A percentile compares a stretch with the other conserved stretches of the same genome.
Evolutionary conservation across 495 filamentous ascomycete genomes (phyloP).

Genomic region (Monascus purpureus): DNA sequence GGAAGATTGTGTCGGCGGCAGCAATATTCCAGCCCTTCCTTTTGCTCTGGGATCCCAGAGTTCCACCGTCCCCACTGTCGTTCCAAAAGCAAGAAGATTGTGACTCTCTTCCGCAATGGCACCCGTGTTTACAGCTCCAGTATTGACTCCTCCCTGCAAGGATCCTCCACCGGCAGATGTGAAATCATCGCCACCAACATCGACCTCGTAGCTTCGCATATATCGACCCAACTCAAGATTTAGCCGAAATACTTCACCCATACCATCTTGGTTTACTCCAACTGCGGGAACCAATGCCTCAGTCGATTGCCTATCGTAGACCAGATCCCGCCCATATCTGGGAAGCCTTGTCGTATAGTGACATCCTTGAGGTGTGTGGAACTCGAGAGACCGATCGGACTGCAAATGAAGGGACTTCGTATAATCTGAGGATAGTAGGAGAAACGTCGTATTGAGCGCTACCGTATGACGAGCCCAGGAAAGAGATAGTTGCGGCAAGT

Average conservation of each 20-base stretch:
- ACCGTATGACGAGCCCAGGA: conserved; percentile 88
- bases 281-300: conserved; percentile 82
- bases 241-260: conserved; percentile 82
- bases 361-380: conserved; percentile 81
- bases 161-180: conserved; percentile 47
- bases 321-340: conserved; percentile 79
- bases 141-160: conserved; percentile 68
- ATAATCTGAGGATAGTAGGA: conserved; percentile 86
- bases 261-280: conserved; percentile 68
- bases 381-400: conserved; percentile 78
- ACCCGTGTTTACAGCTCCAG: conserved; percentile 76
- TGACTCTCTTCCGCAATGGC: conserved; percentile 84
- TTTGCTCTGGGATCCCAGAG: conserved; percentile 86
- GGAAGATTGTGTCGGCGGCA: conserved; percentile 25
- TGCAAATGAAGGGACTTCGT: conserved; percentile 92
- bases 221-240: conserved; percentile 86
- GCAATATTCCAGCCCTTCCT: conserved; percentile 64
- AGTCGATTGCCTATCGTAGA: conserved; percentile 71
- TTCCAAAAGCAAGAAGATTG: conserved; percentile 86
- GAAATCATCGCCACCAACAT: conserved; percentile 72
- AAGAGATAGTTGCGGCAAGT: conserved; percentile 81
- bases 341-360: conserved; percentile 82
- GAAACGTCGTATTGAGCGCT: conserved; percentile 85
- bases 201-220: conserved; percentile 66
- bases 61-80: conserved; percentile 88